These are phyloP conservation scores for Colletotrichum sp. DNA, from an alignment of 2,329 filamentous ascomycete species.

Conservation along the genomic window DNA sequence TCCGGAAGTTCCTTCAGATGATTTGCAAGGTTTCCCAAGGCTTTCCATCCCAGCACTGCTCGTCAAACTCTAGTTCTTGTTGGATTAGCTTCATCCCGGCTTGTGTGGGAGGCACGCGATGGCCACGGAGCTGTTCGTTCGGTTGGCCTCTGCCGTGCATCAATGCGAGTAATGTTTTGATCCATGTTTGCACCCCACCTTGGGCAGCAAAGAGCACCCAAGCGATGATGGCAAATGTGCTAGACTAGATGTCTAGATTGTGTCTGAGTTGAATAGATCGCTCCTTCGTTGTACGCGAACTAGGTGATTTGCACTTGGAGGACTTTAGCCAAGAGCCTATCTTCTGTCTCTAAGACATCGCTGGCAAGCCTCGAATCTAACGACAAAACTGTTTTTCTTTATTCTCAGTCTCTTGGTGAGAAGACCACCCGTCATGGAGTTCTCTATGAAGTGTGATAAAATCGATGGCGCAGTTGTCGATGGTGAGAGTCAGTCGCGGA, in stretches of 20 bases:
- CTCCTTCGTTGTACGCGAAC: neutral
- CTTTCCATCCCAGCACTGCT: neutral
- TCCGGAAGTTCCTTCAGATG: neutral
- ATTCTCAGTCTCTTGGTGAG: neutral
- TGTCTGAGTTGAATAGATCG: neutral
- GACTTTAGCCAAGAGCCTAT: neutral
- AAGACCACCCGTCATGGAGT: neutral
- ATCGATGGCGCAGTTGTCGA: neutral
- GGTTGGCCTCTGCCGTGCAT: neutral
- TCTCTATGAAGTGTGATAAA: neutral
- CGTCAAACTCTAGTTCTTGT: neutral
- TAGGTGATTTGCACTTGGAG: accelerated
- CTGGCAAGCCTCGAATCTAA: neutral
- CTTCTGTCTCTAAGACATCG: neutral
- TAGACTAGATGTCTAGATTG: neutral
- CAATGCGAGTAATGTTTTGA: neutral
- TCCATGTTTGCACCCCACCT: neutral
- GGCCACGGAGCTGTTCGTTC: neutral
- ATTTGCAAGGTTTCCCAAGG: neutral
- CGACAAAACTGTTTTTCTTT: accelerated
- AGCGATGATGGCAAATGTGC: accelerated
- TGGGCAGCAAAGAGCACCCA: neutral
- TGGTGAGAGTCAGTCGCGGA: neutral
- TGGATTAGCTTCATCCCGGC: neutral
- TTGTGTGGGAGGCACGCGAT: neutral